Conservation (phyloP, 139 green algal genomes). For the Picochlorum costavermella region DNA sequence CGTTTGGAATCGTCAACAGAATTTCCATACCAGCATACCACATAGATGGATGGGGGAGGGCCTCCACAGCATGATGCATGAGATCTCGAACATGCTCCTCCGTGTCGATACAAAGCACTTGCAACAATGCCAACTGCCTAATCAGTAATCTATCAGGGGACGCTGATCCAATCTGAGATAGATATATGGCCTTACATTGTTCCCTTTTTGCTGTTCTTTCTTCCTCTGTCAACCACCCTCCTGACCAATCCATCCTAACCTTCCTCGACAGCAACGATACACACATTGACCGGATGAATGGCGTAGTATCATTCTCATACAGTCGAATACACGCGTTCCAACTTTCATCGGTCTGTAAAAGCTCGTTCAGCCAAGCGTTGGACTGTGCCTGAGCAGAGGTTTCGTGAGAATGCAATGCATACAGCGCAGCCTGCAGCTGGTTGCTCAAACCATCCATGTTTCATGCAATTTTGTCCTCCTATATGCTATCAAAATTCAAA, state of each 20-base stretch:
- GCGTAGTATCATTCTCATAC: slow-evolving; percentile 14
- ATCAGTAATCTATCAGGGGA: neutral
- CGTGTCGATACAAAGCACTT: neutral
- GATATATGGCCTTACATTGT: neutral
- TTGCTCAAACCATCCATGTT: too few species aligned
- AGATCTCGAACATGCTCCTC: neutral
- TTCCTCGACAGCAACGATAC: slow-evolving; percentile 49
- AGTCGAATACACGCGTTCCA: slow-evolving; percentile 40
- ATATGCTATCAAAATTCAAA: too few species aligned
- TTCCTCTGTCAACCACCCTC: neutral
- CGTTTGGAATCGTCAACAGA: too few species aligned
- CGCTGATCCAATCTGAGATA: neutral
- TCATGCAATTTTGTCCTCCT: too few species aligned
- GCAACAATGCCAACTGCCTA: neutral
- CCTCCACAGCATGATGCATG: neutral
- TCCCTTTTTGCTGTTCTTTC: neutral
- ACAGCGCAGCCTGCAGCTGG: slow-evolving; percentile 27
- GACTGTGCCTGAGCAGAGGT: slow-evolving; percentile 22
- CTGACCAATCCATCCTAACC: slow-evolving; percentile 38
- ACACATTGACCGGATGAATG: slow-evolving; percentile 46
- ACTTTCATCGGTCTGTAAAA: slow-evolving; percentile 25
- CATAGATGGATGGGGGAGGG: neutral
- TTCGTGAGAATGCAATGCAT: slow-evolving; percentile 26
- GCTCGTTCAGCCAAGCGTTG: slow-evolving; percentile 46
- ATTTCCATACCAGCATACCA: neutral